These are phyloP conservation scores for Coemansia sp. DNA, from an alignment of 192 early-diverging fungal genomes.

Conservation along the genomic window DNA sequence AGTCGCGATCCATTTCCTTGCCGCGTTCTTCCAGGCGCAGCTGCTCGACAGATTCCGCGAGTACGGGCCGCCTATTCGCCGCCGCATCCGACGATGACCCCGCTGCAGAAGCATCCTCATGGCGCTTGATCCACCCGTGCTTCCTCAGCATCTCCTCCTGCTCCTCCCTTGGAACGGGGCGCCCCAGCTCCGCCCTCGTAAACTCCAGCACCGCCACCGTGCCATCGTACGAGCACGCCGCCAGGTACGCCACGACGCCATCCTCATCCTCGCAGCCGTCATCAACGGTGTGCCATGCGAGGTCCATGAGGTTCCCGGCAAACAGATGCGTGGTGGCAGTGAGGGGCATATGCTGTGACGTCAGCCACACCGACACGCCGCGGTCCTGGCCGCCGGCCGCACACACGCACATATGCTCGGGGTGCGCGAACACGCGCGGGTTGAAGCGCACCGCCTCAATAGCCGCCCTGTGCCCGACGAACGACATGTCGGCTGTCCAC, in stretches of 20 bases:
- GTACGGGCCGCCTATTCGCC: slow-evolving; percentile 12
- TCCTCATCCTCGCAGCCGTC: background rate
- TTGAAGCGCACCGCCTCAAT: slow-evolving; percentile 92
- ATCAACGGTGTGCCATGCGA: slow-evolving; percentile 51
- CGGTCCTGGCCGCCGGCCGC: slow-evolving; percentile 92
- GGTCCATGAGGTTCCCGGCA: slow-evolving; percentile 81
- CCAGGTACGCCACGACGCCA: slow-evolving; percentile 48
- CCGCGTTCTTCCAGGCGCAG: slow-evolving; percentile 64
- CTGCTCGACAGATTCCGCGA: slow-evolving; percentile 64
- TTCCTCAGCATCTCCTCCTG: slow-evolving; percentile 56
- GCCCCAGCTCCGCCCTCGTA: slow-evolving; percentile 65
- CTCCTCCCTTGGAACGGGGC: slow-evolving; percentile 61
- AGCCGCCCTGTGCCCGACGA: slow-evolving; percentile 87
- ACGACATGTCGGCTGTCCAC: slow-evolving; percentile 75
- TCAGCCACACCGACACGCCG: slow-evolving; percentile 86
- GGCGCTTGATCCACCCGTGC: slow-evolving; percentile 22
- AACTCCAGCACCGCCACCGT: slow-evolving; percentile 77
- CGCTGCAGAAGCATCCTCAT: background rate
- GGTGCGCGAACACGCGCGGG: slow-evolving; percentile 66
- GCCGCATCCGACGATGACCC: slow-evolving; percentile 9
- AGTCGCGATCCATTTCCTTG: background rate
- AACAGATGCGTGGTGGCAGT: slow-evolving; percentile 74
- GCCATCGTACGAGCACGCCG: slow-evolving; percentile 92
- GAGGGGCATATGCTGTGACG: slow-evolving; percentile 69
- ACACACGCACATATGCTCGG: slow-evolving; percentile 60